Percentiles rank a stretch among this genome's conserved stretches.
These are phyloP conservation scores for Vicia villosa DNA, from an alignment of 306 rosid genomes.

Conservation along the genomic window DNA sequence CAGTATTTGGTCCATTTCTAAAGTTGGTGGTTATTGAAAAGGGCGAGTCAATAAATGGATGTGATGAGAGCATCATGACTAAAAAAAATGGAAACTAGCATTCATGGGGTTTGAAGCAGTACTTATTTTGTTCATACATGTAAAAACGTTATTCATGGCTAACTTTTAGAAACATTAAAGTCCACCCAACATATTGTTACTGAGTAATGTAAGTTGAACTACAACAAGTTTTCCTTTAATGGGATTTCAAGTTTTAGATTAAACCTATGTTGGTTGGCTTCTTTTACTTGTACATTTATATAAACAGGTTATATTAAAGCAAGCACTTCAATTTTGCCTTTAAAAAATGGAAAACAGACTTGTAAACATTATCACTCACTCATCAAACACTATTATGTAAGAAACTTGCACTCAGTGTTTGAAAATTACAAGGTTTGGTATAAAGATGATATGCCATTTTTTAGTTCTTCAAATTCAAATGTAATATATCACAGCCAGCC, in stretches of 20 bases:
- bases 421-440: conserved; percentile 38
- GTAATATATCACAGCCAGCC: conserved; percentile 59
- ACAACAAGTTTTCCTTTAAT: too few species aligned
- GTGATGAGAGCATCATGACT: neutral
- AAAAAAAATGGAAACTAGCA: neutral
- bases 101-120: neutral
- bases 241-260: neutral
- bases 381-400: conserved; percentile 35
- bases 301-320: neutral
- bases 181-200: neutral
- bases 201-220: neutral
- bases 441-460: conserved; percentile 16
- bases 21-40: conserved; percentile 11
- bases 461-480: conserved; percentile 3
- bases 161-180: neutral
- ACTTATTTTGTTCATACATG: neutral
- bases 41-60: conserved; percentile 9
- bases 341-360: conserved; percentile 1
- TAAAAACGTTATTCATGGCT: neutral
- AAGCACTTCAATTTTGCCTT: conserved; percentile 3
- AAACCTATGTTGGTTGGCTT: too few species aligned
- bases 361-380: conserved; percentile 30
- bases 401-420: conserved; percentile 35
- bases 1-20: conserved; percentile 19
- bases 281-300: too few species aligned